These are phyloP conservation scores for Cocos nucifera DNA, from an alignment of 176 grass and related monocot species.

Conservation along the genomic window DNA sequence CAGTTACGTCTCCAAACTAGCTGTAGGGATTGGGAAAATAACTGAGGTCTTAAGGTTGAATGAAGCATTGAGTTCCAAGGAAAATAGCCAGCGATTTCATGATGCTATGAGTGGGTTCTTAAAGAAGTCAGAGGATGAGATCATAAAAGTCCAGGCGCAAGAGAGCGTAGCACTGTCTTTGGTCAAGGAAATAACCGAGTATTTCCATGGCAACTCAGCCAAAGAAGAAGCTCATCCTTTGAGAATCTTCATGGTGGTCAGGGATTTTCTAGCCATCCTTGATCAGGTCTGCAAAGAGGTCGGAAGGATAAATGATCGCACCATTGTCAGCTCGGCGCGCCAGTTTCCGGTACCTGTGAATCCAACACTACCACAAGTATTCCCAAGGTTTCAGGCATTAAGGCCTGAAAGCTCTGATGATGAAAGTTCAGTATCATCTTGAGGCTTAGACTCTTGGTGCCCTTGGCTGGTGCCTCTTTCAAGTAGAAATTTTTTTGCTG, in stretches of 20 bases:
- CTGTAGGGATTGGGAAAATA: constrained; percentile 76
- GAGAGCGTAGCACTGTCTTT: constrained; percentile 84
- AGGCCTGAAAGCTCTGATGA: constrained; percentile 76
- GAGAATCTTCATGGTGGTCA: constrained; percentile 94
- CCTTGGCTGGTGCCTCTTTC: not conserved
- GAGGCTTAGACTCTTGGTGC: not conserved
- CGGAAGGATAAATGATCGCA: constrained; percentile 55
- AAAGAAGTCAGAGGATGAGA: constrained; percentile 63
- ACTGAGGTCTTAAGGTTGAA: constrained; percentile 65
- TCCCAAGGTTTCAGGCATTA: constrained; percentile 51
- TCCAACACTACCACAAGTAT: constrained; percentile 66
- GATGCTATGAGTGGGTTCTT: constrained; percentile 71
- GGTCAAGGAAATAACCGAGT: constrained; percentile 94
- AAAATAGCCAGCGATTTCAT: constrained; percentile 44
- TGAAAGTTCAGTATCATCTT: constrained; percentile 61
- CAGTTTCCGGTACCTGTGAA: constrained; percentile 87
- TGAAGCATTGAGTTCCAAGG: constrained; percentile 23
- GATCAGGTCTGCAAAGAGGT: constrained; percentile 92
- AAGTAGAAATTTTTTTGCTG: not conserved
- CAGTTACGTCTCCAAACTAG: constrained; percentile 81
- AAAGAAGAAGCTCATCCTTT: constrained; percentile 94
- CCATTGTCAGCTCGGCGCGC: constrained; percentile 49
- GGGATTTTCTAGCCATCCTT: constrained; percentile 73
- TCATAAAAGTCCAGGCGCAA: constrained; percentile 72
- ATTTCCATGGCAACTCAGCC: constrained; percentile 79